A percentile compares a stretch with the other conserved stretches of the same genome.
Evolutionary conservation across 2,329 filamentous ascomycete genomes (phyloP).

Genomic region (Cladosporium velox): DNA sequence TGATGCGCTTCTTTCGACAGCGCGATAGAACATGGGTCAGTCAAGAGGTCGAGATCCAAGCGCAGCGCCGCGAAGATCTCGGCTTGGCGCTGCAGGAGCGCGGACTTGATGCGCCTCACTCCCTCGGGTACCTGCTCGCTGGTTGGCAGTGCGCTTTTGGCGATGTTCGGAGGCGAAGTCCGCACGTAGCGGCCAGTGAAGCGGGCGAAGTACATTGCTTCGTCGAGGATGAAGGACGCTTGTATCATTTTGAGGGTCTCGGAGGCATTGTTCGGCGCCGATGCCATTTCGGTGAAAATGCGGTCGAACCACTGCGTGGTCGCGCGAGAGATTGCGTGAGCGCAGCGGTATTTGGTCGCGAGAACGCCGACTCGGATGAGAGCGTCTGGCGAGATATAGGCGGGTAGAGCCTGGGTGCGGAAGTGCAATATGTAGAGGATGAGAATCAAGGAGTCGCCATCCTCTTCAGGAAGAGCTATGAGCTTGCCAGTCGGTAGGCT

Average conservation of each 20-base stretch:
- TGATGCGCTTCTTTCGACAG: conserved; percentile 31
- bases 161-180: conserved; percentile 14
- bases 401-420: conserved; percentile 31
- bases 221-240: conserved; percentile 31
- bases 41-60: conserved; percentile 31
- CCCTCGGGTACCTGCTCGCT: background rate
- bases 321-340: conserved; percentile 28
- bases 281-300: conserved; percentile 27
- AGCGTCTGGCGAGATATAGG: conserved; percentile 26
- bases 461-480: conserved; percentile 29
- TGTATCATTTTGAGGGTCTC: conserved; percentile 29
- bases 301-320: conserved; percentile 33
- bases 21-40: conserved; percentile 29
- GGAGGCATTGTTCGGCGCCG: conserved; percentile 1
- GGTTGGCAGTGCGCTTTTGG: background rate
- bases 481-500: conserved; percentile 9
- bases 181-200: conserved; percentile 32
- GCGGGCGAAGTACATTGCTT: conserved; percentile 34
- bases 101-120: conserved; percentile 3
- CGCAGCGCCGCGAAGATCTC: conserved; percentile 24
- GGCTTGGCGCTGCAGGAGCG: background rate
- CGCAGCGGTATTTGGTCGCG: conserved; percentile 31
- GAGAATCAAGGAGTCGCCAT: conserved; percentile 31
- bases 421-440: conserved; percentile 34
- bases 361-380: conserved; percentile 29